Conservation (phyloP, 768 basidiomycete species). For the Epithele typhae region DNA sequence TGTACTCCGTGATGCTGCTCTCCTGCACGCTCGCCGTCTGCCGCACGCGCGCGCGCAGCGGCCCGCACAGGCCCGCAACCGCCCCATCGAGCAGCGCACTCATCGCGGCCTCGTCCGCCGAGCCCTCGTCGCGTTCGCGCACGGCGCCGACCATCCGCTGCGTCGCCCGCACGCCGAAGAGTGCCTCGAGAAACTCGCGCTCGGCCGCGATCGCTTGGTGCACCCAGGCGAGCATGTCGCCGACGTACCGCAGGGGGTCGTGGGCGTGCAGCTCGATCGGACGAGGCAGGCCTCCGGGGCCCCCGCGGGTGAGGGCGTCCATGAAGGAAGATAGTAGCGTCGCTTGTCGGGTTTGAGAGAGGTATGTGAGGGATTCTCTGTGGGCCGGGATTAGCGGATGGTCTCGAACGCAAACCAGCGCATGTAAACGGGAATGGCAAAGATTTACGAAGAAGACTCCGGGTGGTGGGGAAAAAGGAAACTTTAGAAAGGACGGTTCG, state of each 20-base stretch:
- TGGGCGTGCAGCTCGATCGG: conserved; percentile 98
- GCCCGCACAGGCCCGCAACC: conserved; percentile 79
- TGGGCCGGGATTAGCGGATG: too few relatives aligned
- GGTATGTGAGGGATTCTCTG: conserved; percentile 70
- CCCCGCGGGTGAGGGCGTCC: conserved; percentile 83
- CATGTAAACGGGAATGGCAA: conserved; percentile 20
- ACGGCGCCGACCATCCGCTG: conserved; percentile 74
- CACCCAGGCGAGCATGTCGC: conserved; percentile 98
- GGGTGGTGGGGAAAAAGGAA: too few relatives aligned
- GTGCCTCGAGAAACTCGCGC: conserved; percentile 84
- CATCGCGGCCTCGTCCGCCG: conserved; percentile 77
- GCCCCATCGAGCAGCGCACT: conserved; percentile 75
- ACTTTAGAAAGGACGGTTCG: too few relatives aligned
- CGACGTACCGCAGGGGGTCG: conserved; percentile 93
- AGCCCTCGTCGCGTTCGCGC: conserved; percentile 42
- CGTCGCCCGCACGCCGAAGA: conserved; percentile 67
- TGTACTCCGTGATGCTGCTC: conserved; percentile 87
- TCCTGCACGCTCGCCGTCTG: conserved; percentile 94
- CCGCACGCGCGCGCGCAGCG: conserved; percentile 91
- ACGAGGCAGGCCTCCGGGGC: conserved; percentile 77
- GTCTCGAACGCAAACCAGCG: too few relatives aligned
- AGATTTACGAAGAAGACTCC: too few relatives aligned
- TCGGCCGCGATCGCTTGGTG: conserved; percentile 96
- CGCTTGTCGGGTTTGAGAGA: conserved; percentile 79
- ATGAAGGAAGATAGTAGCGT: conserved; percentile 81